phyloP scores from a whole-genome alignment of 257 asterid species.

The Solanum acaule region DNA sequence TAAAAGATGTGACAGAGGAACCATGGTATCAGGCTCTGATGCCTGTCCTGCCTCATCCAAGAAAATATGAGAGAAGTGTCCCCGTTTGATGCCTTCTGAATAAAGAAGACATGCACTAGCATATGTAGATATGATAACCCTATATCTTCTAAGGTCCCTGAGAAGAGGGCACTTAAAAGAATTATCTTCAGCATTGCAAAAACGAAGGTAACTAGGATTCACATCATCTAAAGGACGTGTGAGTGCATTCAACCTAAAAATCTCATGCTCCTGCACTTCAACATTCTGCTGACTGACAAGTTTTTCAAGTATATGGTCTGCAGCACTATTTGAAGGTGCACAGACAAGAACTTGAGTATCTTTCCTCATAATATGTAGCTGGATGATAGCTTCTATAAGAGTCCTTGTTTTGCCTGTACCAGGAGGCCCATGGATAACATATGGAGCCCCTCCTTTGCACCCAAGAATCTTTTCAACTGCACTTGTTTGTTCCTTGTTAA shows the following conservation, averaged over 20 bases:
- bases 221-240: conserved; percentile 72
- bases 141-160: conserved; percentile 28
- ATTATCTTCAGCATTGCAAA: conserved; percentile 47
- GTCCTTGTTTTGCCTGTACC: conserved; percentile 96
- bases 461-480: conserved; percentile 70
- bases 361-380: conserved; percentile 28
- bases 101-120: conserved; percentile 55
- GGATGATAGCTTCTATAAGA: conserved; percentile 76
- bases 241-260: conserved; percentile 70
- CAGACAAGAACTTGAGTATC: conserved; percentile 56
- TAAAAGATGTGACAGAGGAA: conserved; percentile 66
- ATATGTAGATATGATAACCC: conserved; percentile 73
- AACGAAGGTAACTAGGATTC: conserved; percentile 33
- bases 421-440: conserved; percentile 90
- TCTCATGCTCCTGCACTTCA: conserved; percentile 23
- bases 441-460: conserved; percentile 73
- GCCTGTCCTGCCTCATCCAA: conserved; percentile 99
- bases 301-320: conserved; percentile 76
- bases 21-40: conserved; percentile 94
- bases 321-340: conserved; percentile 95
- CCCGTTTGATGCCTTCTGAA: conserved; percentile 54
- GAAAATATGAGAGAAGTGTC: conserved; percentile 78
- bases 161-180: conserved; percentile 50
- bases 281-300: conserved; percentile 26
- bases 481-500: conserved; percentile 56